A percentile compares a stretch with the other conserved stretches of the same genome.
These are phyloP conservation scores for Pythium scleroteichum DNA, from an alignment of 352 stramenopile species.

Conservation along the genomic window DNA sequence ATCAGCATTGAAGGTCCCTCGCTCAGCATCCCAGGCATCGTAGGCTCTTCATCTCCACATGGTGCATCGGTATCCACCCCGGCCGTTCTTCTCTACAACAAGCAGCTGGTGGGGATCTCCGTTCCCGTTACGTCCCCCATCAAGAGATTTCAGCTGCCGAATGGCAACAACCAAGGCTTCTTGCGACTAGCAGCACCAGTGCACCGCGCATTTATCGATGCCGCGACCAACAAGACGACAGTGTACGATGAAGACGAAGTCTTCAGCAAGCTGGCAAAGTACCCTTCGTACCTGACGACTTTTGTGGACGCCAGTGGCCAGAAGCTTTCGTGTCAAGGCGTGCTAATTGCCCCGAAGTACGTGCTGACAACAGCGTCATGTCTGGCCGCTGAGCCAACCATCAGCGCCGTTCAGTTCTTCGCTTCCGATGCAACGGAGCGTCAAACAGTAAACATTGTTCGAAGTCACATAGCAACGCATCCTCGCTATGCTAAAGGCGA, in stretches of 20 bases:
- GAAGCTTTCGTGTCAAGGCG: conserved; percentile 26
- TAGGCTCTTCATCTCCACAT: not conserved
- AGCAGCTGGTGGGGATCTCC: conserved; percentile 22
- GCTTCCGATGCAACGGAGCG: not conserved
- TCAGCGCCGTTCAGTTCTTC: conserved; percentile 5
- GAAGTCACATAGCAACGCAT: conserved; percentile 8
- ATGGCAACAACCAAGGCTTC: conserved; percentile 7
- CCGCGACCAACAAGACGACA: conserved; percentile 4
- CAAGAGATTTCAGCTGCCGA: not conserved
- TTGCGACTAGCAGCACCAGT: conserved; percentile 16
- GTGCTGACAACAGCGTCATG: conserved; percentile 40
- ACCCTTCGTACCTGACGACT: conserved; percentile 23
- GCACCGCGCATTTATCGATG: conserved; percentile 16
- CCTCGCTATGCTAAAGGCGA: conserved; percentile 10
- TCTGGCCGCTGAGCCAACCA: conserved; percentile 1
- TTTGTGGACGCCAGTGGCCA: conserved; percentile 6
- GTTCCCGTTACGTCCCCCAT: conserved; percentile 1
- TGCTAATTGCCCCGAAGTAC: conserved; percentile 36
- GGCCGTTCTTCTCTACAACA: conserved; percentile 21
- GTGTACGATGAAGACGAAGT: conserved; percentile 20
- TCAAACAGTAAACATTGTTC: conserved; percentile 3
- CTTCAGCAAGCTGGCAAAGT: conserved; percentile 21
- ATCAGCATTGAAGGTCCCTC: too few relatives aligned
- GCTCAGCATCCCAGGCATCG: not conserved
- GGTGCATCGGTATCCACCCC: not conserved